phyloP scores from a whole-genome alignment of 495 filamentous ascomycete species.

The Glonium stellatum region DNA sequence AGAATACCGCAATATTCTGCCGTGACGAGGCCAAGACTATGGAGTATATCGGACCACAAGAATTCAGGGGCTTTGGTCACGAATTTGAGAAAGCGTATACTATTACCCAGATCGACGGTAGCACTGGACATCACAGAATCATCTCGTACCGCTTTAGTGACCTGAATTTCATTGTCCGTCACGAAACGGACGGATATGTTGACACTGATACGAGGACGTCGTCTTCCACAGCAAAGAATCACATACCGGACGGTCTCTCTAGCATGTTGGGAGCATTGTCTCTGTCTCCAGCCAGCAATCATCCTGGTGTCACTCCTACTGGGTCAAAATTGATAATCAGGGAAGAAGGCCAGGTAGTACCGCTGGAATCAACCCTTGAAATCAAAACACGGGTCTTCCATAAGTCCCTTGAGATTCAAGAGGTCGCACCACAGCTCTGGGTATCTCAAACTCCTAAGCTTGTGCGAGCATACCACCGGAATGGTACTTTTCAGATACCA shows the following conservation, averaged over 20 bases:
- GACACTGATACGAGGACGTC: conserved; percentile 3
- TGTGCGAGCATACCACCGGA: conserved; percentile 42
- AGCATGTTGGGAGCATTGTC: conserved; percentile 32
- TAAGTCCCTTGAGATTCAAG: conserved; percentile 34
- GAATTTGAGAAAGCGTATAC: conserved; percentile 46
- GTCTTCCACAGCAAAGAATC: neutral
- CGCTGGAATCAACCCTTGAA: conserved; percentile 39
- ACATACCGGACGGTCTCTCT: conserved; percentile 26
- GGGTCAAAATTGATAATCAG: conserved; percentile 34
- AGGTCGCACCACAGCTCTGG: conserved; percentile 46
- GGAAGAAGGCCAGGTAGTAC: conserved; percentile 34
- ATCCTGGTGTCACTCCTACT: conserved; percentile 1
- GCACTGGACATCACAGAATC: conserved; percentile 45
- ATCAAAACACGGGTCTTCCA: conserved; percentile 45
- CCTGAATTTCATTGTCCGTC: conserved; percentile 42
- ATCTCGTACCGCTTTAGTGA: conserved; percentile 42
- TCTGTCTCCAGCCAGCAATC: conserved; percentile 16
- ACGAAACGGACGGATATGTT: conserved; percentile 45
- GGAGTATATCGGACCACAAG: conserved; percentile 30
- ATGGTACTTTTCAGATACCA: conserved; percentile 38
- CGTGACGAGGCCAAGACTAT: conserved; percentile 35
- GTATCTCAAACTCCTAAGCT: conserved; percentile 46
- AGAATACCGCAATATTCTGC: conserved; percentile 40
- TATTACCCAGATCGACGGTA: conserved; percentile 32
- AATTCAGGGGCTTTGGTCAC: conserved; percentile 43